Base-by-base conservation (phyloP, 345 rosid species). In the Corymbia maculata region DNA sequence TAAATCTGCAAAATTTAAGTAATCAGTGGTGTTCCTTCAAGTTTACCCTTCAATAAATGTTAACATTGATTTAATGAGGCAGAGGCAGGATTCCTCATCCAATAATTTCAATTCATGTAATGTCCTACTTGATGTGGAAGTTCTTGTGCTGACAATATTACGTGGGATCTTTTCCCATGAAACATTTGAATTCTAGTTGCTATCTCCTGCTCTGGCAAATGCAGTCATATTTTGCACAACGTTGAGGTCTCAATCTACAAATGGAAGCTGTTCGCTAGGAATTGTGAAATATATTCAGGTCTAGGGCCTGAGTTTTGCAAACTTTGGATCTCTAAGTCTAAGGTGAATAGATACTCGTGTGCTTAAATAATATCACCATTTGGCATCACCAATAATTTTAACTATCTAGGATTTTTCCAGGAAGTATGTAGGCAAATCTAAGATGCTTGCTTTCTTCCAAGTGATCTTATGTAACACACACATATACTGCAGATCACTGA, bases 401-500 rank as follows among this genome's bases (percentile, higher is more conserved):
- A 75, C 7, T 75, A 42, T 75, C 49, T 36, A 6, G 36, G 82
- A 36, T 19, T 75, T 42, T 75, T 75, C 19, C 19, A 75, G 26
- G 22, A 75, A 75, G 26, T 75, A 17, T 9, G 7, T 36, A 19
- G 82, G 47, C 47, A 75, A 75, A 51, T 30, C 16, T 87, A 36
- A 28, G 30, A 52, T 15, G 89, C 53, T 87, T 89, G 87, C 75
- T 64, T 55, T 87, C 53, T 86, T 87, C 85, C 51, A 28, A 17
- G 16, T 84, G 55, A 88, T 90, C 36, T 68, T 66, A 28, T 32
- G 30, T 84, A n/a, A 24, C 79, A 51, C 79, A 88, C 79, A 85
- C 84, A 15, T 88, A 87, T 92, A 89, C 89, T 91, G 64, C 96
- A 97, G 98, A 95, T 97, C 55, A 96, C 97, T 93, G 98, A 93